phyloP scores from a whole-genome alignment of 2,329 filamentous ascomycete species.

The Alternaria triticina region DNA sequence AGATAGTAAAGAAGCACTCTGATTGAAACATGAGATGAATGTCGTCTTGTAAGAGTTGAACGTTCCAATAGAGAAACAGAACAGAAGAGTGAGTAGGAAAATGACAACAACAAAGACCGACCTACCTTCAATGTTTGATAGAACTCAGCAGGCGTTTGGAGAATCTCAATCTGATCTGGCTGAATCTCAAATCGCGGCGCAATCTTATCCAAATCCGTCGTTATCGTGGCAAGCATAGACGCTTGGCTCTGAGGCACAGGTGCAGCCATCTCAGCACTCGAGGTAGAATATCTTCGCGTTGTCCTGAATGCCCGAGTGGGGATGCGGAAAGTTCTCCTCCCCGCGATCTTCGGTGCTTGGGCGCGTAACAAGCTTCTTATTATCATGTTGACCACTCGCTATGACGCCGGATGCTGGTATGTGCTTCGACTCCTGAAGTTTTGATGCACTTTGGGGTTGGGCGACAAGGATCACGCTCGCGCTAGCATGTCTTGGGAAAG shows the following conservation, averaged over 20 bases:
- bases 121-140: conserved; percentile 87
- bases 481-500: conserved; percentile 15
- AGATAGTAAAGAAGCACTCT: not conserved
- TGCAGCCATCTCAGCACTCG: conserved; percentile 35
- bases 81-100: not conserved
- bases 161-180: conserved; percentile 78
- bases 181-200: conserved; percentile 88
- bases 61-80: not conserved
- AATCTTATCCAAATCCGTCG: conserved; percentile 81
- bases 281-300: conserved; percentile 43
- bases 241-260: conserved; percentile 55
- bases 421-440: conserved; percentile 28
- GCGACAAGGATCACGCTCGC: conserved; percentile 8
- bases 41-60: not conserved
- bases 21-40: not conserved
- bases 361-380: conserved; percentile 37
- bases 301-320: conserved; percentile 21
- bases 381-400: conserved; percentile 35
- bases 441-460: conserved; percentile 26
- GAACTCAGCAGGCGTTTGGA: conserved; percentile 84
- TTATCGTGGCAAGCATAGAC: conserved; percentile 65
- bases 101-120: not conserved
- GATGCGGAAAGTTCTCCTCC: conserved; percentile 23
- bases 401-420: not conserved
- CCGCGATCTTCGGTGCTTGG: conserved; percentile 26